phyloP scores from a whole-genome alignment of 345 rosid species.

The Excoecaria cochinchinensis region DNA sequence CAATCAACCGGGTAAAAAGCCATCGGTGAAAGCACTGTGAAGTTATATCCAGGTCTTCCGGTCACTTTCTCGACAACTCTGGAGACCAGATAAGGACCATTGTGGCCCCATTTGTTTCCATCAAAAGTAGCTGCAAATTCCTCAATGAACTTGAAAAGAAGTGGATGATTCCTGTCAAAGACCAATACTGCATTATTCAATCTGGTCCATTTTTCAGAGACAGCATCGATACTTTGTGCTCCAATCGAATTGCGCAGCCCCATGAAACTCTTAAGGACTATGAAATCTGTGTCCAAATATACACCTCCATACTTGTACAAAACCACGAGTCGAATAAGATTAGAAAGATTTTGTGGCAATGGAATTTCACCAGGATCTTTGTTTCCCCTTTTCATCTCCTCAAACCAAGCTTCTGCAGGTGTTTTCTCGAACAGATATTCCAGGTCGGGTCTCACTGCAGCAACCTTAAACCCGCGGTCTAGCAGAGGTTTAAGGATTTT shows the following conservation, averaged over 20 bases:
- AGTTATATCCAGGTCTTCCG: conserved; percentile 40
- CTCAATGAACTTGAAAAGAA: conserved; percentile 54
- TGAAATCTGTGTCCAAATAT: conserved; percentile 70
- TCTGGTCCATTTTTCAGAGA: conserved; percentile 62
- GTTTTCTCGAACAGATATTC: conserved; percentile 54
- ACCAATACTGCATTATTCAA: conserved; percentile 74
- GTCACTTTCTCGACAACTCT: conserved; percentile 50
- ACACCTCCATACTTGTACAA: conserved; percentile 77
- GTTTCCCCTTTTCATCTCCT: conserved; percentile 51
- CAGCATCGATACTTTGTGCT: conserved; percentile 59
- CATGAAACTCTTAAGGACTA: conserved; percentile 55
- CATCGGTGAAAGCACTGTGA: conserved; percentile 54
- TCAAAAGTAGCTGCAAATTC: conserved; percentile 75
- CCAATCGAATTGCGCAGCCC: conserved; percentile 64
- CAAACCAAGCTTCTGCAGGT: conserved; percentile 68
- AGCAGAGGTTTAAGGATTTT: conserved; percentile 52
- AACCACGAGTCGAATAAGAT: conserved; percentile 61
- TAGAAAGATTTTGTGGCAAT: conserved; percentile 68
- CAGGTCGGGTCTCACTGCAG: conserved; percentile 62
- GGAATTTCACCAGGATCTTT: conserved; percentile 82
- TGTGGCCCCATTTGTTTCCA: conserved; percentile 84
- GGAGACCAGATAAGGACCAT: conserved; percentile 78
- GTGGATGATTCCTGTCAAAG: conserved; percentile 66
- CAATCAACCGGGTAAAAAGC: conserved; percentile 78
- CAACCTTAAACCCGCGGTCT: conserved; percentile 46